Evolutionary conservation across 2,329 filamentous ascomycete genomes (phyloP), one percentile per base, ranked within the genome.

Genomic region (Tolypocladium endophyticum): DNA sequence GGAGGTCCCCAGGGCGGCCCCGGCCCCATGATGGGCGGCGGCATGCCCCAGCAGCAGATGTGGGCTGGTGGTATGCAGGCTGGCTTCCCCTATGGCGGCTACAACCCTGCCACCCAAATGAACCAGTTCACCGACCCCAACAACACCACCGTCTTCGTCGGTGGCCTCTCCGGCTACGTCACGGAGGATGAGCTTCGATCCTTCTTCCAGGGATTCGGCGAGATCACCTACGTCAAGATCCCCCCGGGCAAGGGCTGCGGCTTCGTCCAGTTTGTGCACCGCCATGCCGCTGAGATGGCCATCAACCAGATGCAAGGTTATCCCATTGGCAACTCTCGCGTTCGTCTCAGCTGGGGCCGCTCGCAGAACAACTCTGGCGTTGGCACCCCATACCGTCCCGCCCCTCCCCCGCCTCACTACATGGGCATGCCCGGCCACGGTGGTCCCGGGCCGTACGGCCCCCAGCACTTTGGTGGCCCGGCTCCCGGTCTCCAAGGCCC

Each of bases 281-380:
- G 94, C 66, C 94, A 99, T 71, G 94, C 94, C 58, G 94, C 94
- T 18, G 94, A 99, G 80, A 99, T 99, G 94, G 94, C 94, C 67
- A 99, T 99, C 84, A 99, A 99, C 79, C 94, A 99, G 79, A 99
- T 99, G 94, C 94, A 99, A 78, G 94, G 94, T 62, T 99, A 99
- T 74, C 94, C 94, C 30, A 99, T 99, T 70, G 94, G 94, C 59
- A 99, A 99, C 82, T 97, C 93, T 55, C 92, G 94, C 66, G 94
- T 99, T 61, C 92, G 94, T 70, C 84, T 99, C 66, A 96, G 91
- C 74, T 99, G 94, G 94, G 94, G 94, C 64, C 90, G 94, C 65
- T 95, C 90, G 59, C 94, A 99, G 82, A 99, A 97, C 86, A 99
- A 99, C 82, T 97, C 93, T 63, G 94, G 94, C 60, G 94, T 96